Conservation (phyloP, 163 green algal species). For the Scenedesmus sp. region DNA sequence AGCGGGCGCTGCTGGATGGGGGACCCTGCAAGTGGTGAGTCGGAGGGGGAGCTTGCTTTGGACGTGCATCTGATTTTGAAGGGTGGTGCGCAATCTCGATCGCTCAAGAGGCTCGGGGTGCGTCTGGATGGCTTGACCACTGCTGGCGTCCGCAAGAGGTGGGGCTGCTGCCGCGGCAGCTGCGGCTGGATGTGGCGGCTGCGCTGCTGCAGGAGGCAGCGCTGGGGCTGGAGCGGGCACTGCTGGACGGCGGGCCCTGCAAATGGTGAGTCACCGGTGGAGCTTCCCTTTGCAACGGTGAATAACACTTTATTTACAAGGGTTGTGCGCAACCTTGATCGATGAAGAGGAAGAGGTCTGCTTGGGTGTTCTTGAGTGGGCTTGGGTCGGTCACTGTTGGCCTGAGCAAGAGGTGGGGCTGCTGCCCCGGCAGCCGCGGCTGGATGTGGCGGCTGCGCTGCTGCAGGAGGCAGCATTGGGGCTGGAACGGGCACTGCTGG, state of each 20-base stretch:
- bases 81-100: not conserved
- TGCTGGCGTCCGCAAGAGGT: not conserved
- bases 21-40: conserved; percentile 23
- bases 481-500: conserved; percentile 41
- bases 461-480: not conserved
- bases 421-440: not conserved
- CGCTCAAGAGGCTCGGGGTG: too few species aligned
- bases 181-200: not conserved
- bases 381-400: too few species aligned
- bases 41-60: too few species aligned
- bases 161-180: conserved; percentile 7
- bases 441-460: not conserved
- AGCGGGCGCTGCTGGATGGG: conserved; percentile 49
- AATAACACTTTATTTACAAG: too few species aligned
- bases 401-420: not conserved
- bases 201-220: not conserved
- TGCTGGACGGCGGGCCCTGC: conserved; percentile 42
- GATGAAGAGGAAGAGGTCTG: not conserved
- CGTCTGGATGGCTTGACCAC: too few species aligned
- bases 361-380: too few species aligned
- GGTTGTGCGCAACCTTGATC: not conserved
- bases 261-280: not conserved
- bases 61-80: not conserved
- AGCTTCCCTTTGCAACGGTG: too few species aligned
- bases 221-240: conserved; percentile 24